Base-by-base conservation (phyloP, 2,329 filamentous ascomycete genomes). In the Simplicillium aogashimaense region DNA sequence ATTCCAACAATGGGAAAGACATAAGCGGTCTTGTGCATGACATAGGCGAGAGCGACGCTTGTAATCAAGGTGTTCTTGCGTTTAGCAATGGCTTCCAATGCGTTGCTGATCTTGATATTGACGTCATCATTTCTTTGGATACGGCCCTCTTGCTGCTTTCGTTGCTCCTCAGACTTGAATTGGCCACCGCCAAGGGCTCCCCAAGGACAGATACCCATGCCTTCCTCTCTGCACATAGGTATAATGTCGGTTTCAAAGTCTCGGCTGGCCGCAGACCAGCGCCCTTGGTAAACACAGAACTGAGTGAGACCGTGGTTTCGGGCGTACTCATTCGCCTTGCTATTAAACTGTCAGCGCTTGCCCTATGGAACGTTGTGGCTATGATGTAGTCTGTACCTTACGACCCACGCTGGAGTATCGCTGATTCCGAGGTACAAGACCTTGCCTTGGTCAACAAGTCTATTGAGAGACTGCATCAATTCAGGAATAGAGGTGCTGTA, bases 1-100 rank as follows among this genome's bases (percentile, higher is more conserved):
- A 80, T 79, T 10, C 83, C 83, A 4, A 86, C 66, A 32, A 88
- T 77, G 1, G 84, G 84, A 53, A 85, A 86, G 11, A 87, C 78
- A 50, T 85, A 77, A 0, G 81, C 74, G 1, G 78, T 66, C 61
- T 87, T 86, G 47, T 77, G 71, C 69, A 84, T 72, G 12, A 87
- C 77, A 52, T 88, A 88, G 2, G 83, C 83, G 17, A 88, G 60
- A 8, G 83, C 83, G 42, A 73, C 56, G 45, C 65, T 67, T 13
- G 66, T 70, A 46, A 70, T 59, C 39, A 56, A 48, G 3, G 63
- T 66, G 45, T 57, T 55, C 47, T 67, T 67, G 43, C 61, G 60
- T 17, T 50, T 47, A 36, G 69, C 67, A 35, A 83, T 69, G 20
- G 57, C 67, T 67, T 71, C 66, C 29, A 73, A 57, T 11, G 58